Evolutionary conservation across 306 rosid genomes (phyloP).

Genomic region (Prunus salicina): DNA sequence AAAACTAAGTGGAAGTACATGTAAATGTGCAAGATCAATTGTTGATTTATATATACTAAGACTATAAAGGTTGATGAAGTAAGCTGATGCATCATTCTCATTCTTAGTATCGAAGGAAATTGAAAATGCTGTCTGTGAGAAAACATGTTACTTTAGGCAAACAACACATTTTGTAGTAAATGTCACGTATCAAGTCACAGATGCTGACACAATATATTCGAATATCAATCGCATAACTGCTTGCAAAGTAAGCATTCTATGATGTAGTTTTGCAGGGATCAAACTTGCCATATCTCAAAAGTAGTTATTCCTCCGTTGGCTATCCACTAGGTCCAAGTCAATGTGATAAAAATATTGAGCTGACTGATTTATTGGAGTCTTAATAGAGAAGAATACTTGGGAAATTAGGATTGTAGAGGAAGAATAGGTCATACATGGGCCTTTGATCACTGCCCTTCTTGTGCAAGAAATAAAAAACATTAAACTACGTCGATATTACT

Average conservation of each 20-base stretch:
- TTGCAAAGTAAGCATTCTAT: background rate
- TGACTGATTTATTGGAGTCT: background rate
- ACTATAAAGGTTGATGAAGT: slow-evolving; percentile 2
- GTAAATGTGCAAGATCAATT: background rate
- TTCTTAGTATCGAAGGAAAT: slow-evolving; percentile 8
- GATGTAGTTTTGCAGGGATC: background rate
- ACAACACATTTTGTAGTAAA: background rate
- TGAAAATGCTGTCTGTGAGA: background rate
- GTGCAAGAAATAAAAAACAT: background rate
- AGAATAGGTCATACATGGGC: background rate
- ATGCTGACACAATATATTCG: background rate
- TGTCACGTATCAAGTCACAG: background rate
- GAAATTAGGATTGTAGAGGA: background rate
- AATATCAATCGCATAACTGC: background rate
- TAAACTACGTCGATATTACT: background rate
- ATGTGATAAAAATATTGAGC: background rate
- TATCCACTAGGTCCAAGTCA: background rate
- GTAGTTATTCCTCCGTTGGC: background rate
- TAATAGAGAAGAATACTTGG: background rate
- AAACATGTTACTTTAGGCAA: background rate
- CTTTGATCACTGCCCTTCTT: background rate
- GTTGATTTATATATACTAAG: background rate
- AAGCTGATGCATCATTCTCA: slow-evolving; percentile 4
- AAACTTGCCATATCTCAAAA: background rate
- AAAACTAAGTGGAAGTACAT: background rate